Evolutionary conservation across 495 filamentous ascomycete species (phyloP).

Genomic region (Aspergillus haitiensis): DNA sequence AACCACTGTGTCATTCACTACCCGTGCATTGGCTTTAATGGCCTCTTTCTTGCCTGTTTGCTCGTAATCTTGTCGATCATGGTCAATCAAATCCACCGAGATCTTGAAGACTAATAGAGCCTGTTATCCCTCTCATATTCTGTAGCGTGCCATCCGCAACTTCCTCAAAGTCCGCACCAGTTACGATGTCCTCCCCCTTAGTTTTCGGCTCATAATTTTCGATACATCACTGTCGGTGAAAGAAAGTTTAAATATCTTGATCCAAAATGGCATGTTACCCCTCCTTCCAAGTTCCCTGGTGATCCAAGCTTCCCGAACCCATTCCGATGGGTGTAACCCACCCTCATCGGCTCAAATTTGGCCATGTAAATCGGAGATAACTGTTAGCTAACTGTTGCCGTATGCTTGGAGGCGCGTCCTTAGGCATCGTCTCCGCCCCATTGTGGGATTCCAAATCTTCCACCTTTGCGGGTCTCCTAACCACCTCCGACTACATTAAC

Average conservation of each 20-base stretch:
- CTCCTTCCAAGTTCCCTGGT: slow-evolving; percentile 10
- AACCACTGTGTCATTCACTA: not conserved
- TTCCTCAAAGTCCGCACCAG: slow-evolving; percentile 96
- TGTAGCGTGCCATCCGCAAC: slow-evolving; percentile 83
- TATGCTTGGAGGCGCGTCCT: slow-evolving; percentile 2
- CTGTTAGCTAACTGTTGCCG: slow-evolving; percentile 27
- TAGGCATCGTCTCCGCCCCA: slow-evolving; percentile 96
- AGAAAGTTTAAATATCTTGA: slow-evolving; percentile 92
- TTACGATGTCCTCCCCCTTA: slow-evolving; percentile 98
- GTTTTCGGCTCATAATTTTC: slow-evolving; percentile 92
- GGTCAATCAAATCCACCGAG: slow-evolving; percentile 8
- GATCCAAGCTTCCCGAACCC: slow-evolving; percentile 1
- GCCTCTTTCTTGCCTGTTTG: slow-evolving; percentile 6
- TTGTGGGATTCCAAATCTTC: slow-evolving; percentile 96
- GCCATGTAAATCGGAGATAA: slow-evolving; percentile 11
- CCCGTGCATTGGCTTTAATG: not conserved
- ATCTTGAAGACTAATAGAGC: slow-evolving; percentile 35
- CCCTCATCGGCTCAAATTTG: not conserved
- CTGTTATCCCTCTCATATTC: slow-evolving; percentile 19
- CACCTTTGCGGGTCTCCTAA: slow-evolving; percentile 90
- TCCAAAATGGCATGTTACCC: slow-evolving; percentile 82
- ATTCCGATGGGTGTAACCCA: not conserved
- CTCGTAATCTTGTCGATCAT: slow-evolving; percentile 8
- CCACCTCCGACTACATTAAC: slow-evolving; percentile 96
- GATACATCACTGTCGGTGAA: slow-evolving; percentile 94